These are phyloP conservation scores for Boletus fagicola DNA, from an alignment of 768 basidiomycete species.

Conservation along the genomic window DNA sequence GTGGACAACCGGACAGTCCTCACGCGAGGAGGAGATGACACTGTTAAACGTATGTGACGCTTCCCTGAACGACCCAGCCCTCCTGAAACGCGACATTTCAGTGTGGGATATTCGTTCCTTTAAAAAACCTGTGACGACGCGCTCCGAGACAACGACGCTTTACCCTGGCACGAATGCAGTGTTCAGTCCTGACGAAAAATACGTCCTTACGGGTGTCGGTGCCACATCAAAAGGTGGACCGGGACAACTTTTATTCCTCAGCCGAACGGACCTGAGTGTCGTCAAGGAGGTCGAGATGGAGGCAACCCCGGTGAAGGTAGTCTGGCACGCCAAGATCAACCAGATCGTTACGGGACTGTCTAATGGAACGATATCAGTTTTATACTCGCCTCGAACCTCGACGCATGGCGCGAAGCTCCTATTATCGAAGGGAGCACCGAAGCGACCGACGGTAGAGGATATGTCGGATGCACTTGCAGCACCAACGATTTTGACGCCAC, in stretches of 20 bases:
- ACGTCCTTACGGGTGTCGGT: slow-evolving; percentile 81
- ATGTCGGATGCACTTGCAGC: slow-evolving; percentile 82
- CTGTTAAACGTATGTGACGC: slow-evolving; percentile 81
- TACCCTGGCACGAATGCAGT: slow-evolving; percentile 93
- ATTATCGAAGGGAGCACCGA: slow-evolving; percentile 80
- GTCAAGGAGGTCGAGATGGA: slow-evolving; percentile 67
- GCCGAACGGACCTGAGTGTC: slow-evolving; percentile 65
- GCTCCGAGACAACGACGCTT: slow-evolving; percentile 62
- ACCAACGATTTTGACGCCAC: slow-evolving; percentile 89
- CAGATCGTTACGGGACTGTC: slow-evolving; percentile 89
- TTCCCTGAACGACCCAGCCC: not conserved
- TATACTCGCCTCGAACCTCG: slow-evolving; percentile 91
- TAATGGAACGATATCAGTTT: slow-evolving; percentile 81
- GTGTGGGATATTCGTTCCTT: slow-evolving; percentile 95
- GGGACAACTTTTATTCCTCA: slow-evolving; percentile 74
- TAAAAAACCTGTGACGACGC: slow-evolving; percentile 81
- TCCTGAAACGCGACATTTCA: slow-evolving; percentile 31
- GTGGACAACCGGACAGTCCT: slow-evolving; percentile 83
- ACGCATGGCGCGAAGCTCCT: slow-evolving; percentile 90
- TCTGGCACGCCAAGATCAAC: slow-evolving; percentile 98
- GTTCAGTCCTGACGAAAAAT: slow-evolving; percentile 93
- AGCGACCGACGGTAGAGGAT: slow-evolving; percentile 82
- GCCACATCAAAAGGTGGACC: slow-evolving; percentile 62
- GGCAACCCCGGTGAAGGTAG: slow-evolving; percentile 82
- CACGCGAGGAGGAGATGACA: slow-evolving; percentile 92